phyloP scores from a whole-genome alignment of 495 filamentous ascomycete genomes.

The Penicillium malachiteum region DNA sequence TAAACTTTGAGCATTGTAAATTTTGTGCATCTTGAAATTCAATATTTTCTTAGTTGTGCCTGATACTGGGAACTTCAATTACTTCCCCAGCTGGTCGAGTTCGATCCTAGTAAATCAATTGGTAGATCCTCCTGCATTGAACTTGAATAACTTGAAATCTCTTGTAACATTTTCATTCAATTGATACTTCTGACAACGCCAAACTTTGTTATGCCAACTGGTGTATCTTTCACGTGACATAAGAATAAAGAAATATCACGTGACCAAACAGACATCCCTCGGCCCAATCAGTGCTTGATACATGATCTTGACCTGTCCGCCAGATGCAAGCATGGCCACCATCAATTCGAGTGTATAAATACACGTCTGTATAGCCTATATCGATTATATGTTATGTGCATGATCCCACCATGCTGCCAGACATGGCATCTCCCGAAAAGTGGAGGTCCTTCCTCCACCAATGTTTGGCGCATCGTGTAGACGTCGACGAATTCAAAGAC shows the following conservation, averaged over 20 bases:
- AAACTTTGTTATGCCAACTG: neutral
- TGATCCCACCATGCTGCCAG: constrained; percentile 19
- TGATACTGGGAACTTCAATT: too few relatives aligned
- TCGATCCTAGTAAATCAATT: too few relatives aligned
- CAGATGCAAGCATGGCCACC: constrained; percentile 5
- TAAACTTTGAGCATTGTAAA: too few relatives aligned
- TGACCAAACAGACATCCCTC: constrained; percentile 17
- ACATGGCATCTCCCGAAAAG: constrained; percentile 34
- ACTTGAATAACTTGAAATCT: too few relatives aligned
- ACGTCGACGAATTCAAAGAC: constrained; percentile 42
- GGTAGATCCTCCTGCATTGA: too few relatives aligned
- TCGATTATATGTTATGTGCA: constrained; percentile 10
- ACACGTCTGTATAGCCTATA: constrained; percentile 1
- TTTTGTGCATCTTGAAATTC: too few relatives aligned
- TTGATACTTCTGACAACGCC: neutral
- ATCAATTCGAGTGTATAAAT: constrained; percentile 2
- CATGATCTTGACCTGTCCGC: constrained; percentile 7
- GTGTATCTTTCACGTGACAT: constrained; percentile 2
- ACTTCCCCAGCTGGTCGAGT: too few relatives aligned
- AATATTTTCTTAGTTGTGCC: too few relatives aligned
- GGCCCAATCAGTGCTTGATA: constrained; percentile 11
- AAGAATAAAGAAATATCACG: constrained; percentile 3
- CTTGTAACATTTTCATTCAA: too few relatives aligned
- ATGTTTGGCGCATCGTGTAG: constrained; percentile 45
- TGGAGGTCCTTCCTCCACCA: constrained; percentile 45